Evolutionary conservation across 129 eudicot genomes (phyloP).

Genomic region (Gnaphalium uliginosum): DNA sequence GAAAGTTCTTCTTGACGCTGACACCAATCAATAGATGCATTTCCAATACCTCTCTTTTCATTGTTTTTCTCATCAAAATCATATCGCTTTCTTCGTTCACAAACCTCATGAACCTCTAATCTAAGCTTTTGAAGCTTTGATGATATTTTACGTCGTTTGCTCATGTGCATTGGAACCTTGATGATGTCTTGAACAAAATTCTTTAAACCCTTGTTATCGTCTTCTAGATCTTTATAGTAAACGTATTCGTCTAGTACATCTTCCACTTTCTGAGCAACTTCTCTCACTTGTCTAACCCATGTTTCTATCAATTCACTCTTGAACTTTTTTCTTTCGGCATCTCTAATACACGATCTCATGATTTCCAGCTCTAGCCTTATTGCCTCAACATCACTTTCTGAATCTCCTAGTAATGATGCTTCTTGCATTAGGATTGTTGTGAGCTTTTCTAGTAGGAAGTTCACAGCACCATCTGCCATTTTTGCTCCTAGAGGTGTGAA

Average conservation of each 20-base stretch:
- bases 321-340: slow-evolving; percentile 43
- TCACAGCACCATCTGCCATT: slow-evolving; percentile 63
- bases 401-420: slow-evolving; percentile 49
- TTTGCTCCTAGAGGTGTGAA: neutral
- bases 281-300: slow-evolving; percentile 59
- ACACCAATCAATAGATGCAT: slow-evolving; percentile 47
- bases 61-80: slow-evolving; percentile 35
- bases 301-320: slow-evolving; percentile 43
- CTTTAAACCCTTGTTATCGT: slow-evolving; percentile 38
- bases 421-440: slow-evolving; percentile 42
- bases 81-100: slow-evolving; percentile 53
- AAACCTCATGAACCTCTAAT: slow-evolving; percentile 45
- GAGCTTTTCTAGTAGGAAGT: slow-evolving; percentile 49
- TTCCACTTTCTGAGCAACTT: slow-evolving; percentile 46
- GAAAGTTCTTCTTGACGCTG: slow-evolving; percentile 54
- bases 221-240: slow-evolving; percentile 39
- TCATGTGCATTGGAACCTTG: slow-evolving; percentile 37
- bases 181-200: slow-evolving; percentile 35
- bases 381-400: slow-evolving; percentile 37
- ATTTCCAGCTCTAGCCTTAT: slow-evolving; percentile 51
- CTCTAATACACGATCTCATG: slow-evolving; percentile 51
- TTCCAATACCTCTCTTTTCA: slow-evolving; percentile 24
- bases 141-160: slow-evolving; percentile 34
- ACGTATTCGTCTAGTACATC: slow-evolving; percentile 49
- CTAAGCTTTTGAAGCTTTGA: slow-evolving; percentile 48